phyloP scores from a whole-genome alignment of 768 basidiomycete genomes.

The Suillus subaureus region DNA sequence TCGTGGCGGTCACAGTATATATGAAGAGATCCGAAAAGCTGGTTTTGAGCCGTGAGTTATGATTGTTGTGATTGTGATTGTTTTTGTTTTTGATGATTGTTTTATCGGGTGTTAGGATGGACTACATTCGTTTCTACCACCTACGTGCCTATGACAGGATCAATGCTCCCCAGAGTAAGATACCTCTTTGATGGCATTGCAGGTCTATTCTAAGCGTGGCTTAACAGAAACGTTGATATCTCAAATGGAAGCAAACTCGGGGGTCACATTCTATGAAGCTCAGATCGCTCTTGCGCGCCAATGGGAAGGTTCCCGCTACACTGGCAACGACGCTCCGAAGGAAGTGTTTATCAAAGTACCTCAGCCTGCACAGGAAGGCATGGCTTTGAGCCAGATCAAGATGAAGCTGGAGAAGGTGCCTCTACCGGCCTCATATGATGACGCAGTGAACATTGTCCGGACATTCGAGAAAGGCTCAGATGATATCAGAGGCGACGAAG shows the following conservation, averaged over 20 bases:
- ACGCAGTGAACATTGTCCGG: constrained; percentile 67
- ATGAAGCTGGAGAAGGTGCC: constrained; percentile 62
- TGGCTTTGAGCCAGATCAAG: constrained; percentile 52
- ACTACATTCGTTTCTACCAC: constrained; percentile 92
- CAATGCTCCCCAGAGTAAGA: constrained; percentile 69
- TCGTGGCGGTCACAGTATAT: constrained; percentile 84
- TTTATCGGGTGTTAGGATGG: constrained; percentile 46
- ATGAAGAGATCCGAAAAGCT: constrained; percentile 75
- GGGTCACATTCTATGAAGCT: constrained; percentile 82
- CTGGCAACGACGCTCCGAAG: constrained; percentile 37
- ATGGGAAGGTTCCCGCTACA: constrained; percentile 63
- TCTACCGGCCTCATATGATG: constrained; percentile 66
- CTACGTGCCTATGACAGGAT: constrained; percentile 90
- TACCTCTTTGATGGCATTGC: neutral
- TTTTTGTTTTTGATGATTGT: neutral
- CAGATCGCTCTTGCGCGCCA: constrained; percentile 81
- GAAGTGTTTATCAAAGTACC: constrained; percentile 63
- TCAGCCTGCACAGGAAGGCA: constrained; percentile 48
- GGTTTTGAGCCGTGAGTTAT: constrained; percentile 75
- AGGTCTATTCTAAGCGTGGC: constrained; percentile 25
- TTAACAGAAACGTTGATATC: constrained; percentile 51
- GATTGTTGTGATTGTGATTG: neutral
- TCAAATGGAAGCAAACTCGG: constrained; percentile 71
- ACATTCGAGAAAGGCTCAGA: constrained; percentile 71
- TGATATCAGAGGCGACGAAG: constrained; percentile 55